Percentiles rank a stretch among this genome's conserved stretches.
Conservation (phyloP, 306 rosid species). For the Fagus sylvatica region DNA sequence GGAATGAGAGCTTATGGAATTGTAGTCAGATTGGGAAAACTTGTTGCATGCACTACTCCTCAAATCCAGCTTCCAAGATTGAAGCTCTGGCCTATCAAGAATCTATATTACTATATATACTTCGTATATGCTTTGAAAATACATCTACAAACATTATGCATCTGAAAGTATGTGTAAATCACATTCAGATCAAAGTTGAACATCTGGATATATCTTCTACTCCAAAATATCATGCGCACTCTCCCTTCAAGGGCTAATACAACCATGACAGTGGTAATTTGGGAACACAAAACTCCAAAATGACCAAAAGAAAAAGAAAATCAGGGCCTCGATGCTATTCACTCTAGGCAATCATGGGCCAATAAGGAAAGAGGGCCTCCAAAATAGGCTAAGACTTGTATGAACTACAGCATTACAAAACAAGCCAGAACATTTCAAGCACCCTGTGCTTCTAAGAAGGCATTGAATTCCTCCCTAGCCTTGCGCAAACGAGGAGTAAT, state of each 20-base stretch:
- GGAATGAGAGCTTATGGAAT: neutral
- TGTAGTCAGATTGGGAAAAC: neutral
- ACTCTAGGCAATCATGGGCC: neutral
- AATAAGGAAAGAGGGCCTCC: neutral
- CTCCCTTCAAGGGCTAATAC: neutral
- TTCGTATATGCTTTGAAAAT: neutral
- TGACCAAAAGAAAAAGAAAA: neutral
- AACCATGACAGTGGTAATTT: neutral
- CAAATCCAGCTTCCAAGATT: neutral
- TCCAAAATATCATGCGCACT: neutral
- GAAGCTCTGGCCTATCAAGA: neutral
- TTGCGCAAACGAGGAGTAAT: slow-evolving; percentile 65
- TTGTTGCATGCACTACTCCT: neutral
- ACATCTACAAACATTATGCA: neutral
- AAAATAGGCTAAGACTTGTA: neutral
- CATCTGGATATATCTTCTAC: neutral
- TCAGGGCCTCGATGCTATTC: neutral
- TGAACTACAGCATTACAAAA: neutral
- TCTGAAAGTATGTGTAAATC: neutral
- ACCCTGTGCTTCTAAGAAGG: slow-evolving; percentile 72
- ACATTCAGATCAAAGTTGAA: neutral
- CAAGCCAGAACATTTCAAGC: slow-evolving; percentile 25
- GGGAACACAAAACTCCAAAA: neutral
- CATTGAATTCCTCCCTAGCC: slow-evolving; percentile 74
- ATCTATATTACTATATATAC: no score